A percentile compares a stretch with the other conserved stretches of the same genome.
phyloP scores from a whole-genome alignment of 768 basidiomycete species.

The Russula olivacea region DNA sequence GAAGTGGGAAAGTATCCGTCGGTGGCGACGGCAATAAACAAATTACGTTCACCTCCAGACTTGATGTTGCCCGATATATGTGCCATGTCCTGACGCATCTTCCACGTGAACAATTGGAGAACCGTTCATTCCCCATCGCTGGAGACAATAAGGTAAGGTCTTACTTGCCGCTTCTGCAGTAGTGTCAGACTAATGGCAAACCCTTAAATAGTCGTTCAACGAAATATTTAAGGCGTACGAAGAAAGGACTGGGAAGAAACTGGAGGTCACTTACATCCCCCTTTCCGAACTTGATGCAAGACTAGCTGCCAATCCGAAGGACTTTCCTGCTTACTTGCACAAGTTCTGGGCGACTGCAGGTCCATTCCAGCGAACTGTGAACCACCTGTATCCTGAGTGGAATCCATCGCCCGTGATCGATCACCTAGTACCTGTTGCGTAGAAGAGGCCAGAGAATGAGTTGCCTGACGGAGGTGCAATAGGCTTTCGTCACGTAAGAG shows the following conservation, averaged over 20 bases:
- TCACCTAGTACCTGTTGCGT: not conserved
- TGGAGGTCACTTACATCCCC: conserved; percentile 24
- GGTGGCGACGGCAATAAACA: too few relatives aligned
- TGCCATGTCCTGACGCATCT: too few relatives aligned
- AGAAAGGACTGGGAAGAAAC: conserved; percentile 22
- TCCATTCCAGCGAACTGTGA: conserved; percentile 8
- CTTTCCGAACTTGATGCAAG: conserved; percentile 11
- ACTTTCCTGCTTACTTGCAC: conserved; percentile 10
- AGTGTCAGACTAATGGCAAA: too few relatives aligned
- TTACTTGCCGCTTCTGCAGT: too few relatives aligned
- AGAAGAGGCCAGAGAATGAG: not conserved
- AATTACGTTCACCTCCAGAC: too few relatives aligned
- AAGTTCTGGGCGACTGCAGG: conserved; percentile 18
- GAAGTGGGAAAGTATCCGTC: too few relatives aligned
- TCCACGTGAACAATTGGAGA: too few relatives aligned
- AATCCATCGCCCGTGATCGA: conserved; percentile 24
- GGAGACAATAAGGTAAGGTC: too few relatives aligned
- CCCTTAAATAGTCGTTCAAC: conserved; percentile 8
- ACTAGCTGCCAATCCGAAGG: conserved; percentile 14
- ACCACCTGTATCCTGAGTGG: conserved; percentile 23
- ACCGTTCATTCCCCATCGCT: too few relatives aligned
- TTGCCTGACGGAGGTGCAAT: not conserved
- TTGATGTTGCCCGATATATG: too few relatives aligned
- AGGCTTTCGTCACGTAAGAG: not conserved
- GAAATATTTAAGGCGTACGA: conserved; percentile 24